phyloP scores from a whole-genome alignment of 768 basidiomycete species.

The Mycena olivaceomarginata region DNA sequence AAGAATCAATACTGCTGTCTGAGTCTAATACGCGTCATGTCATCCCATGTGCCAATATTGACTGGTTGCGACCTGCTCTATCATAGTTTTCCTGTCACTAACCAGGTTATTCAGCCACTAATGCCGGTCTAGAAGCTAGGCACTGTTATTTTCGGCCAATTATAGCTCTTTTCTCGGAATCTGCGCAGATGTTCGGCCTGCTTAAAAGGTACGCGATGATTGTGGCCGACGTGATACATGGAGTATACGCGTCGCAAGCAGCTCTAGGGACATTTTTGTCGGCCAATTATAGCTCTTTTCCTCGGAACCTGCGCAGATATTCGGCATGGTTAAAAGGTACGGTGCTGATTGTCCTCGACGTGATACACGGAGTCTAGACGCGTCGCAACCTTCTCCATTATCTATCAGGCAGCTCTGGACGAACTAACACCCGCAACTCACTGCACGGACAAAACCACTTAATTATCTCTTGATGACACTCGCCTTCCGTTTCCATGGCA shows the following conservation, averaged over 20 bases:
- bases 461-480: slow-evolving; percentile 35
- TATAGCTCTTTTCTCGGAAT: slow-evolving; percentile 19
- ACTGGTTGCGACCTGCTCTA: slow-evolving; percentile 34
- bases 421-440: slow-evolving; percentile 37
- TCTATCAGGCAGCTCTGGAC: slow-evolving; percentile 31
- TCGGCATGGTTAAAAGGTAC: slow-evolving; percentile 24
- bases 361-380: slow-evolving; percentile 24
- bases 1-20: slow-evolving; percentile 19
- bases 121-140: background rate
- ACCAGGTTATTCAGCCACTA: slow-evolving; percentile 32
- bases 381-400: slow-evolving; percentile 25
- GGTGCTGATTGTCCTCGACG: background rate
- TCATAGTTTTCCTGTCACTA: background rate
- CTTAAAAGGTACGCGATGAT: slow-evolving; percentile 31
- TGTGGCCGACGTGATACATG: slow-evolving; percentile 3
- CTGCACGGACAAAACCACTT: slow-evolving; percentile 29
- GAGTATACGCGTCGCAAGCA: no score
- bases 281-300: slow-evolving; percentile 21
- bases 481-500: slow-evolving; percentile 14
- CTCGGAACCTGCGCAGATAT: slow-evolving; percentile 1
- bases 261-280: background rate
- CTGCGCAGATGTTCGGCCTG: background rate
- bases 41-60: slow-evolving; percentile 35
- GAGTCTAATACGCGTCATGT: slow-evolving; percentile 34
- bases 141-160: slow-evolving; percentile 6